A percentile compares a stretch with the other conserved stretches of the same genome.
Evolutionary conservation across 148 eudicot species (phyloP).

Genomic region (Polygonum aviculare): DNA sequence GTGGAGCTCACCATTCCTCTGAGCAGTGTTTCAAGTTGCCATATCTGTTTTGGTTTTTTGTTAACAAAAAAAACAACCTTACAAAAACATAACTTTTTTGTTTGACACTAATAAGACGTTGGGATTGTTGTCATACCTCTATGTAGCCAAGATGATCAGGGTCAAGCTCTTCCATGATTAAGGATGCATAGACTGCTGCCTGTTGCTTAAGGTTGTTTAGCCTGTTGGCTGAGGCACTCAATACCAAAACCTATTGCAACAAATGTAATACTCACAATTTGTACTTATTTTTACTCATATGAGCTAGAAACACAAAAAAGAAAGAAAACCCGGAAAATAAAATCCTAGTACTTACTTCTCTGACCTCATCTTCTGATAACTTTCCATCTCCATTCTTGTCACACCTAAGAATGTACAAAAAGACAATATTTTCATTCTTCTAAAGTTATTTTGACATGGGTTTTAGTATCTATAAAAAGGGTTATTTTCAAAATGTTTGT

Average conservation of each 20-base stretch:
- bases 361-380: conserved; percentile 85
- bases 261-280: not conserved
- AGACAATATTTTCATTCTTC: not conserved
- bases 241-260: conserved; percentile 49
- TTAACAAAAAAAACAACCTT: not conserved
- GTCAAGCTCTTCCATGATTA: conserved; percentile 97
- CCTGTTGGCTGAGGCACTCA: conserved; percentile 93
- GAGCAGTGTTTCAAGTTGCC: conserved; percentile 91
- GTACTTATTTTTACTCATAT: conserved; percentile 2
- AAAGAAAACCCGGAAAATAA: not conserved
- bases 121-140: conserved; percentile 43
- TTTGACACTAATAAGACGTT: not conserved
- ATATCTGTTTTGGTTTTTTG: conserved; percentile 35
- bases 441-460: not conserved
- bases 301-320: not conserved
- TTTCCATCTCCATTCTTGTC: conserved; percentile 96
- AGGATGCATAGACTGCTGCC: conserved; percentile 69
- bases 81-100: not conserved
- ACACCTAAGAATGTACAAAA: conserved; percentile 41
- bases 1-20: conserved; percentile 61
- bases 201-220: conserved; percentile 73
- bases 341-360: conserved; percentile 39
- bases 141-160: conserved; percentile 78
- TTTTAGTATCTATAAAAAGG: too few relatives aligned
- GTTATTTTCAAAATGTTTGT: not conserved